Percentiles rank a stretch among this genome's conserved stretches.
phyloP scores from a whole-genome alignment of 306 rosid genomes.

The Lotus japonicus region DNA sequence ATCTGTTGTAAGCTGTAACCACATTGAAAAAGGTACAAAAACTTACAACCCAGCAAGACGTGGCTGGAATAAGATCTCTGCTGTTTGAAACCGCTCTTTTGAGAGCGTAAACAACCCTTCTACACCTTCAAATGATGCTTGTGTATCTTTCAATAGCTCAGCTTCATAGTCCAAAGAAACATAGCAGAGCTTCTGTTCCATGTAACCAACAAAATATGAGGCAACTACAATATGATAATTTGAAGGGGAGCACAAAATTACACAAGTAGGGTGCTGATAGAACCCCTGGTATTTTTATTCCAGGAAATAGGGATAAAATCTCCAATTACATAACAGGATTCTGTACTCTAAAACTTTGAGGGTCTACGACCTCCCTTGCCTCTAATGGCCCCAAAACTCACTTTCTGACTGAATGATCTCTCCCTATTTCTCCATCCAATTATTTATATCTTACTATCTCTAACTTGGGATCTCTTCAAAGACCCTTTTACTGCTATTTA shows the following conservation, averaged over 20 bases:
- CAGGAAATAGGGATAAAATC: not conserved
- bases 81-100: conserved; percentile 86
- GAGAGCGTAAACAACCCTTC: conserved; percentile 80
- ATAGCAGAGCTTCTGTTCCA: conserved; percentile 69
- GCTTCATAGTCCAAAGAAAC: conserved; percentile 88
- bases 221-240: conserved; percentile 9
- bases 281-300: not conserved
- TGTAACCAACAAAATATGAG: conserved; percentile 22
- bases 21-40: not conserved
- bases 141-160: conserved; percentile 57
- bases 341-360: not conserved
- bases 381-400: not conserved
- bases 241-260: not conserved
- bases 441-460: not conserved
- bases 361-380: not conserved
- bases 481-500: too few species aligned
- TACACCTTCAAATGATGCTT: conserved; percentile 53
- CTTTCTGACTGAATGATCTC: not conserved
- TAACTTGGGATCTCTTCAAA: not conserved
- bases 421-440: not conserved
- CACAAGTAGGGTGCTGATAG: not conserved
- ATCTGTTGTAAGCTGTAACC: not conserved
- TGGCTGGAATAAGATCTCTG: conserved; percentile 81
- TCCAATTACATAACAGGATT: not conserved
- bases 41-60: conserved; percentile 81